Base-by-base conservation (phyloP, 495 filamentous ascomycete species). In the Immersiella caudata region DNA sequence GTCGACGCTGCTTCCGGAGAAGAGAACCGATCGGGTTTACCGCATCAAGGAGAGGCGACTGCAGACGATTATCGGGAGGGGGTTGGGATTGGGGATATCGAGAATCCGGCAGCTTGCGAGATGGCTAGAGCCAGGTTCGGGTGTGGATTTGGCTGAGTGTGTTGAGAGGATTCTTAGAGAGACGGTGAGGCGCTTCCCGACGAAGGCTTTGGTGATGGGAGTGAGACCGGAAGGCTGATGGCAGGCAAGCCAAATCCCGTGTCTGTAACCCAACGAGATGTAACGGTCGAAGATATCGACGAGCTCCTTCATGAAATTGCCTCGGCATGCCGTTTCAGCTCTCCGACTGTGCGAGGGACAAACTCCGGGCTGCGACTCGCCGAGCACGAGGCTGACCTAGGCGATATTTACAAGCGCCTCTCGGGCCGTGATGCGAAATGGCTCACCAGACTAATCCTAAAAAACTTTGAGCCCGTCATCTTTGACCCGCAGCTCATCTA, bases 361-460 rank as follows among this genome's bases (percentile, higher is more conserved):
- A 80, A 76, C 22, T 64, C 78, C 11, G 75, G 76, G 16, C 73
- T 75, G 0, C 76, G 65, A 5, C 14, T 68, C 0, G 50, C 64
- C 0, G 73, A 84, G 49, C 74, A 81, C 9, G 85, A 88, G 22
- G 72, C 78, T 9, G 69, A 81, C 9, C 72, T 93, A 0, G 80
- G 81, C 20, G 72, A 75, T 27, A 71, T 93, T 0, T 92, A 90
- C 75, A 83, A 76, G 51, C 82, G 86, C 14, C 67, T 93, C 27
- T 83, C 84, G 52, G 86, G 89, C 18, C 82, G 85, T 49, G 91
- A 97, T 73, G 91, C 89, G 0, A 97, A 97, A 78, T 97, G 94
- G 94, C 82, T 97, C 12, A 93, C 91, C 0, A 84, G 94, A 7
- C 78, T 95, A 74, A 85, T 97, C 40, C 76, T 97, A 21, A 95